Conservation (phyloP, 371 early-diverging fungal species). For the Vavraia culicis region DNA sequence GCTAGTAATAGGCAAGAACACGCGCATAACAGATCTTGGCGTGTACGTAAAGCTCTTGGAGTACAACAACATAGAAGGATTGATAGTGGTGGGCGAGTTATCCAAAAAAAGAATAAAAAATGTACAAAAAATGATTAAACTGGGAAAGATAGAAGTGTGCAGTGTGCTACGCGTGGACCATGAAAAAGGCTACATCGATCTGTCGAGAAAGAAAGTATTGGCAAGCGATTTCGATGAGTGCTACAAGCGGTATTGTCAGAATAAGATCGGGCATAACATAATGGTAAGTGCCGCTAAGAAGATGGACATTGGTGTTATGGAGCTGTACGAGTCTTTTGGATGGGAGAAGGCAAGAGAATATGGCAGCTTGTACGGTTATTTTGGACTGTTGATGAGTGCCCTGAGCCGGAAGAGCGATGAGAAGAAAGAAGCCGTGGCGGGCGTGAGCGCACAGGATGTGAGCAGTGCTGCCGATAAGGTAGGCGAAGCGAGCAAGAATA, state of each 20-base stretch:
- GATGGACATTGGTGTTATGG: slow-evolving; percentile 53
- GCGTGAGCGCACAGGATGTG: slow-evolving; percentile 59
- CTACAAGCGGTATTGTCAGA: slow-evolving; percentile 78
- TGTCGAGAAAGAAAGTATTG: slow-evolving; percentile 84
- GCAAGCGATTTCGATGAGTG: slow-evolving; percentile 75
- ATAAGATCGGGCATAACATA: slow-evolving; percentile 61
- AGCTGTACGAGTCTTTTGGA: slow-evolving; percentile 63
- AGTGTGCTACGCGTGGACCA: slow-evolving; percentile 87
- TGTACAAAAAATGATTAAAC: slow-evolving; percentile 80
- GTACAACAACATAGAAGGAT: slow-evolving; percentile 72
- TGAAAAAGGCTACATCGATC: slow-evolving; percentile 95
- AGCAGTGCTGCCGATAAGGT: slow-evolving; percentile 74
- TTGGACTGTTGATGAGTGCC: slow-evolving; percentile 66
- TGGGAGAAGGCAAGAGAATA: slow-evolving; percentile 91
- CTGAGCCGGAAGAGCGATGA: slow-evolving; percentile 52
- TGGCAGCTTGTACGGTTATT: slow-evolving; percentile 76
- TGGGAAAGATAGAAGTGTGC: slow-evolving; percentile 81
- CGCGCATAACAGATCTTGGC: slow-evolving; percentile 84
- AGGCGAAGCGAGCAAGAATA: slow-evolving; percentile 63
- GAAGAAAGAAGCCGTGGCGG: slow-evolving; percentile 52
- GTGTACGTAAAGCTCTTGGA: slow-evolving; percentile 71
- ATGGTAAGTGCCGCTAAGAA: slow-evolving; percentile 72
- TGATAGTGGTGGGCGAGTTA: slow-evolving; percentile 82
- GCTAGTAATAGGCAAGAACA: slow-evolving; percentile 86
- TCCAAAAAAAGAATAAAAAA: slow-evolving; percentile 84